These are phyloP conservation scores for Fusarium sambucinum DNA, from an alignment of 2,329 filamentous ascomycete species.

Conservation along the genomic window DNA sequence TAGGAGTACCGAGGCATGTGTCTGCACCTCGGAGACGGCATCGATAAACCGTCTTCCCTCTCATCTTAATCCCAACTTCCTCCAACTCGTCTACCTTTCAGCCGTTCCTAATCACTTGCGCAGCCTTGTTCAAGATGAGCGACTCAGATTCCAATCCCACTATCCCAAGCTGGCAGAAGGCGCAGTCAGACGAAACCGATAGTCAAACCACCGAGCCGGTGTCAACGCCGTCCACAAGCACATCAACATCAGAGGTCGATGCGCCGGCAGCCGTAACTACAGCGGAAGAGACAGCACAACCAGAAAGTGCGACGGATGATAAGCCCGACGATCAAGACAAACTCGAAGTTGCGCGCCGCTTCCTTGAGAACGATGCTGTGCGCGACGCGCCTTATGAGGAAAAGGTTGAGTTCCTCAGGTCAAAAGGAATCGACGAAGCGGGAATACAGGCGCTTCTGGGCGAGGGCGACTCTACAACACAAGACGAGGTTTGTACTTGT, in stretches of 20 bases:
- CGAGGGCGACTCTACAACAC: slow-evolving; percentile 36
- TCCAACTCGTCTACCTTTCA: neutral
- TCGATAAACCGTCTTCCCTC: slow-evolving; percentile 9
- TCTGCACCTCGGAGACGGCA: slow-evolving; percentile 30
- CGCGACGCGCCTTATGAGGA: slow-evolving; percentile 75
- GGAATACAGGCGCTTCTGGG: slow-evolving; percentile 77
- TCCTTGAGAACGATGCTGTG: slow-evolving; percentile 81
- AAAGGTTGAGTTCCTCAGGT: slow-evolving; percentile 81
- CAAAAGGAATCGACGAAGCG: slow-evolving; percentile 76
- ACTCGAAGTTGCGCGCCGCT: slow-evolving; percentile 76
- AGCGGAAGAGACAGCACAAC: slow-evolving; percentile 15
- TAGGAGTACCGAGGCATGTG: slow-evolving; percentile 47
- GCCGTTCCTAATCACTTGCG: neutral
- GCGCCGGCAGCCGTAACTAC: slow-evolving; percentile 15
- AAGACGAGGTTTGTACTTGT: slow-evolving; percentile 33
- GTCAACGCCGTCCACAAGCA: slow-evolving; percentile 36
- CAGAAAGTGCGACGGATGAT: neutral
- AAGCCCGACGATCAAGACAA: slow-evolving; percentile 45
- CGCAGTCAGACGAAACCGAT: slow-evolving; percentile 31
- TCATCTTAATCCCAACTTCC: slow-evolving; percentile 1
- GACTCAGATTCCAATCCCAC: slow-evolving; percentile 50
- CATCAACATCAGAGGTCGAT: slow-evolving; percentile 35
- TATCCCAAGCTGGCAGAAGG: slow-evolving; percentile 53
- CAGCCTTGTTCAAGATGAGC: slow-evolving; percentile 46
- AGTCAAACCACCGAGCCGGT: slow-evolving; percentile 31